These are phyloP conservation scores for Musa itinerans DNA, from an alignment of 176 grass and related monocot species.

Conservation along the genomic window DNA sequence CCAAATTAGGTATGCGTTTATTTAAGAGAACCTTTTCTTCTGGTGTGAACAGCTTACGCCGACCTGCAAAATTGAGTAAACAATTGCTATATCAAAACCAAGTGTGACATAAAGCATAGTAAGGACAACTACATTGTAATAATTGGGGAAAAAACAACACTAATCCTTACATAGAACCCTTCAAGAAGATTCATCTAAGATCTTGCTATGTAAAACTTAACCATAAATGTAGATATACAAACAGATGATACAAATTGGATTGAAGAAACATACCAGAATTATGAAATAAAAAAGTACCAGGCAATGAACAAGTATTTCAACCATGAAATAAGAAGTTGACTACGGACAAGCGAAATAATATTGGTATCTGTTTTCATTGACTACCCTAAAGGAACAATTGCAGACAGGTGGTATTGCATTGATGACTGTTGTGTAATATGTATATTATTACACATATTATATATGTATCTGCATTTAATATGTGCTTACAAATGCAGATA, in stretches of 20 bases:
- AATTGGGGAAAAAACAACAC: too few species aligned
- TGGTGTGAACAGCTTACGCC: conserved; percentile 55
- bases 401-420: not conserved
- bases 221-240: not conserved
- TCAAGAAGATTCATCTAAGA: not conserved
- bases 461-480: too few species aligned
- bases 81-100: too few species aligned
- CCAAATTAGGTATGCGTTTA: conserved; percentile 73
- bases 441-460: too few species aligned
- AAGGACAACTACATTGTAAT: not conserved
- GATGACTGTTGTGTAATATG: not conserved
- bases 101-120: not conserved
- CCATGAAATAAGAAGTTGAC: not conserved
- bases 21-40: conserved; percentile 75
- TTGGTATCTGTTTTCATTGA: not conserved
- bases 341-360: not conserved
- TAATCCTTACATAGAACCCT: not conserved
- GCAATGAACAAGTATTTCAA: not conserved
- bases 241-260: not conserved
- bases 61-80: conserved; percentile 27
- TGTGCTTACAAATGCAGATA: too few species aligned
- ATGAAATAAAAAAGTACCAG: not conserved
- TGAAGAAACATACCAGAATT: not conserved
- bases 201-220: not conserved
- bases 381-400: not conserved